A percentile compares a stretch with the other conserved stretches of the same genome.
Conservation (phyloP, 495 filamentous ascomycete genomes). For the Jackrogersella minutella region DNA sequence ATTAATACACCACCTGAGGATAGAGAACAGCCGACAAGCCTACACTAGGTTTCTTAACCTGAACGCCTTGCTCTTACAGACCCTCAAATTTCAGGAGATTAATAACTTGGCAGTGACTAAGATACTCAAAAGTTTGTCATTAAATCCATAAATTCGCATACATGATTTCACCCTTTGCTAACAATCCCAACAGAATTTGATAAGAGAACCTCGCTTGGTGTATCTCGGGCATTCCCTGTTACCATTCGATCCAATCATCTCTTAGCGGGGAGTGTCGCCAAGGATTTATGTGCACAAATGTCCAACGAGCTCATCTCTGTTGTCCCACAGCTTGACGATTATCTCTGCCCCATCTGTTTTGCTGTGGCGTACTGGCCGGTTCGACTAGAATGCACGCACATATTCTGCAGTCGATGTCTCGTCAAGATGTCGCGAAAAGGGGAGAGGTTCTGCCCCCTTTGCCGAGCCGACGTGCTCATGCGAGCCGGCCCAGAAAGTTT, state of each 20-base stretch:
- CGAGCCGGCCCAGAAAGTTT: constrained; percentile 68
- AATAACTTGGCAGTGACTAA: constrained; percentile 74
- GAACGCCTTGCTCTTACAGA: constrained; percentile 69
- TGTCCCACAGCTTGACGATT: constrained; percentile 76
- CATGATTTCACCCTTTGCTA: not conserved
- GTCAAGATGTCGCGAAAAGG: constrained; percentile 71
- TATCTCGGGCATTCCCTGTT: constrained; percentile 60
- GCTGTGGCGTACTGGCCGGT: constrained; percentile 72
- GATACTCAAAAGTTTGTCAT: constrained; percentile 75
- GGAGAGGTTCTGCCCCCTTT: constrained; percentile 70
- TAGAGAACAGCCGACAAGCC: constrained; percentile 61
- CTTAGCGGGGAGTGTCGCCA: constrained; percentile 66
- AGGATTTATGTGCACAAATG: constrained; percentile 70
- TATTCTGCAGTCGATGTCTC: constrained; percentile 78
- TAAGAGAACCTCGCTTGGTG: constrained; percentile 75
- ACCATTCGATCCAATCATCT: constrained; percentile 58
- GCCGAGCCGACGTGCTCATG: constrained; percentile 67
- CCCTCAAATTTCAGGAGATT: constrained; percentile 76
- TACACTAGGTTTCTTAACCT: constrained; percentile 69
- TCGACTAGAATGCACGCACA: constrained; percentile 67
- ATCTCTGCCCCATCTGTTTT: constrained; percentile 77
- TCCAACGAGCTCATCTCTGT: constrained; percentile 67
- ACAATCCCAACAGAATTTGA: constrained; percentile 70
- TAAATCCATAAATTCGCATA: not conserved
- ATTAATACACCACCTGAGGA: constrained; percentile 64